Base-by-base conservation (phyloP, 768 basidiomycete species). In the Rhizopogon vulgaris region DNA sequence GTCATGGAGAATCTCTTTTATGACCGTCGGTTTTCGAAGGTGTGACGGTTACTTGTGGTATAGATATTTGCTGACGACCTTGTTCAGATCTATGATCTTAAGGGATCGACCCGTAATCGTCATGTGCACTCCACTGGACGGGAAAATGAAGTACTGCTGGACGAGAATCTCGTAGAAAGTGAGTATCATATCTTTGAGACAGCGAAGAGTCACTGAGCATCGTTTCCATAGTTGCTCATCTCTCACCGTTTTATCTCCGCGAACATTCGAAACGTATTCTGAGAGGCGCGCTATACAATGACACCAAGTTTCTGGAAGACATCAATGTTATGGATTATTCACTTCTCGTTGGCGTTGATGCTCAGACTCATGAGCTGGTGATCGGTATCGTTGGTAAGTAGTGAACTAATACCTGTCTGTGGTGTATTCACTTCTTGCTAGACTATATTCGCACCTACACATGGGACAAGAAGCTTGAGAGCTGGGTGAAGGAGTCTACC, bases 1-100 rank as follows among this genome's bases (percentile, higher is more conserved):
- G 90, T 99, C 45, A 98, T 97, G 95, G 96, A 99, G 70, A 99
- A 94, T 61, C 73, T 95, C 9, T 96, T 97, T 64, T 94, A 96
- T 66, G 90, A 94, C 56, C 80, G 90, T 51, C 82, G 87, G 10
- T 95, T 97, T 61, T 84, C 87, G 3, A 91, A 87, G 78, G 92
- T 90, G 60, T n/a, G 55, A 52, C 6, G 4, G 32, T 5, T 52
- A 1, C 9, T 8, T 3, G 41, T 28, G 37, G 51, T 39, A 27
- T 32, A 38, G 4, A 28, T 28, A 39, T 18, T 48, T 30, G 41
- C 52, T 56, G 40, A 58, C n/a, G 34, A 3, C 22, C 15, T n/a
- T 41, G 32, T 30, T 17, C 42, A 94, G 91, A 94, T 97, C 41
- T 99, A 95, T 65, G 96, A 99, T 64, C 74, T 99, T 39, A 99